Base-by-base conservation (phyloP, 73 alveolate genomes). In the Diophrys appendiculata region DNA sequence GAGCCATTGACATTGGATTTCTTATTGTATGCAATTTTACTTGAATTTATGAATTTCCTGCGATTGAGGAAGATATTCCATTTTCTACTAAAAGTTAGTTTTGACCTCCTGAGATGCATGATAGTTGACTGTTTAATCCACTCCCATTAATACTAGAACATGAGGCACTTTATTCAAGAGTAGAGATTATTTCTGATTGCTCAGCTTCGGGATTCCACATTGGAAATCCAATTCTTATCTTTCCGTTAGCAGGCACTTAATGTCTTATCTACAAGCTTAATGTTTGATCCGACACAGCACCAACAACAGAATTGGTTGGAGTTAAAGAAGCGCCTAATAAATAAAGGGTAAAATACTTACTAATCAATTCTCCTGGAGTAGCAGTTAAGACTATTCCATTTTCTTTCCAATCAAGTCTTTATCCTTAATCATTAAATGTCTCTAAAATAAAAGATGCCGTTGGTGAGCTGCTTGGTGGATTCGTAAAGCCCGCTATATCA, bases 1-100 rank as follows among this genome's bases (percentile, higher is more conserved):
- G 54, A 1, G 75, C 75, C 25, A 31, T 67, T 1, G 54, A 26
- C 31, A 67, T 67, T 23, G 75, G 75, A 31, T 67, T 67, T 67
- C 23, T 67, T n/a, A 28, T 67, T n/a, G 23, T 25, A 28, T 25
- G 23, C 27, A 67, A 3, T 5, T 25, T 25, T 25, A 67, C 23
- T 28, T 14, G 3, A 31, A 67, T 25, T 23, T 2, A 11, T 3
- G 53, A 18, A 26, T 24, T 24, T 3, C 26, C 54, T 67, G 25
- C 75, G 3, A 67, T 67, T 23, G 75, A 1, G 1, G 35, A 3
- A 1, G 53, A 3, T 1, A 67, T 29, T 3, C 54, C 75, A 28
- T 29, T 67, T 25, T 67, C 26, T 3, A 67, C 54, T 25, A 67
- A 26, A 1, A 67, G 53, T 25, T 3, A 3, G 54, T 67, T 31